These are phyloP conservation scores for Curvularia hawaiiensis DNA, from an alignment of 2,329 filamentous ascomycete genomes.

Conservation along the genomic window DNA sequence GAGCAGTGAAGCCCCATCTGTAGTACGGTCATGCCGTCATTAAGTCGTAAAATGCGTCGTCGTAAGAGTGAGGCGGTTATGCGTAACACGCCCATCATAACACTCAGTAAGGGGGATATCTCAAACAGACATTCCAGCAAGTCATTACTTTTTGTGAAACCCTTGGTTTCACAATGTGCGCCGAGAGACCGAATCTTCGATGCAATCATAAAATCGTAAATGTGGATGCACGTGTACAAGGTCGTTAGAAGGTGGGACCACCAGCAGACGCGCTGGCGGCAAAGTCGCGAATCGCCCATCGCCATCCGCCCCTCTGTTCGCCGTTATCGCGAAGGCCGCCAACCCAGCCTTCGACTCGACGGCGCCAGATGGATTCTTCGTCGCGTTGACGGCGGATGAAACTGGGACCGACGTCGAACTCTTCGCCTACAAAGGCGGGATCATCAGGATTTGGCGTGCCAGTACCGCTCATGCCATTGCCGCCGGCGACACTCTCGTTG, in stretches of 20 bases:
- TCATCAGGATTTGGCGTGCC: slow-evolving; percentile 35
- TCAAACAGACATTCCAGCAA: slow-evolving; percentile 30
- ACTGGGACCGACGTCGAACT: slow-evolving; percentile 96
- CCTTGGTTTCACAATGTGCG: slow-evolving; percentile 26
- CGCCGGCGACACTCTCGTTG: slow-evolving; percentile 45
- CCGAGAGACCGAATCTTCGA: slow-evolving; percentile 29
- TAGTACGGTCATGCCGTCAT: slow-evolving; percentile 25
- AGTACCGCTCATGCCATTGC: slow-evolving; percentile 26
- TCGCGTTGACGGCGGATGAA: slow-evolving; percentile 88
- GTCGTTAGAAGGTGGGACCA: slow-evolving; percentile 24
- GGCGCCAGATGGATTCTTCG: slow-evolving; percentile 89
- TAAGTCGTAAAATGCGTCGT: slow-evolving; percentile 41
- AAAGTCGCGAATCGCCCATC: slow-evolving; percentile 70
- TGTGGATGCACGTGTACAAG: slow-evolving; percentile 22
- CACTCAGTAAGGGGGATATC: slow-evolving; percentile 42
- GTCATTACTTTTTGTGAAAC: slow-evolving; percentile 35
- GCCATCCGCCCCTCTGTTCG: slow-evolving; percentile 62
- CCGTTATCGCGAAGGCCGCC: slow-evolving; percentile 57
- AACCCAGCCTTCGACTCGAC: slow-evolving; percentile 87
- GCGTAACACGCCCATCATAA: slow-evolving; percentile 39
- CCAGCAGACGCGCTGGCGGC: slow-evolving; percentile 40
- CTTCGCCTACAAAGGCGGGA: slow-evolving; percentile 74
- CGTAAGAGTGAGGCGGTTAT: slow-evolving; percentile 44
- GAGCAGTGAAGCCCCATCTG: slow-evolving; percentile 19
- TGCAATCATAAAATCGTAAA: slow-evolving; percentile 42